Evolutionary conservation across 1,284 basidiomycete genomes (phyloP).

Genomic region (Sanguinoderma infundibulare): DNA sequence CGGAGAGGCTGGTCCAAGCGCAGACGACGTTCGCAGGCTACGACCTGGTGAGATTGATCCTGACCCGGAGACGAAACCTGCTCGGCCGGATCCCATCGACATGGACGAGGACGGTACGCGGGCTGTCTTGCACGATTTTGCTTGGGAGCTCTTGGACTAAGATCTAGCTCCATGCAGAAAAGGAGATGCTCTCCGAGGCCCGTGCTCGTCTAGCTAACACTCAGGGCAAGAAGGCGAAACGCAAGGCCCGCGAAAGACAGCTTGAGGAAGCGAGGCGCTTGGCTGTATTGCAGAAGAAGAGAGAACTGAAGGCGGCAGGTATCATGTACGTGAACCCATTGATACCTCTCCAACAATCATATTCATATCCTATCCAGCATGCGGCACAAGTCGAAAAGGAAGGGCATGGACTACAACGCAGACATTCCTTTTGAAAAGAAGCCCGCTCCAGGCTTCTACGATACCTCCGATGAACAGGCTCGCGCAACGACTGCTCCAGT

Average conservation of each 20-base stretch:
- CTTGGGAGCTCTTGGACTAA: background rate
- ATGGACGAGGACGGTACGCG: conserved; percentile 96
- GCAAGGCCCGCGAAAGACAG: conserved; percentile 96
- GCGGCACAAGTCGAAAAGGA: conserved; percentile 91
- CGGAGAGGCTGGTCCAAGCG: conserved; percentile 83
- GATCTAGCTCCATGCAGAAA: conserved; percentile 61
- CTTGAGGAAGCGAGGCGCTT: conserved; percentile 94
- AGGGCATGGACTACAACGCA: conserved; percentile 98
- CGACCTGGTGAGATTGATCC: conserved; percentile 98
- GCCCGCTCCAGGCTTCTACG: conserved; percentile 95
- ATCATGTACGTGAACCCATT: conserved; percentile 77
- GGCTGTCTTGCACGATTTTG: background rate
- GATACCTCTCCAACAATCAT: conserved; percentile 23
- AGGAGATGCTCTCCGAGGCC: conserved; percentile 99
- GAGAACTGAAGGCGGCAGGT: conserved; percentile 97
- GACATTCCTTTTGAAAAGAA: conserved; percentile 99
- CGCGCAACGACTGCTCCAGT: conserved; percentile 88
- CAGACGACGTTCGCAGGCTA: conserved; percentile 88
- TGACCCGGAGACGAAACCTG: conserved; percentile 98
- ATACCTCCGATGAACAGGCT: conserved; percentile 94
- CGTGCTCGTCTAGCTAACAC: conserved; percentile 98
- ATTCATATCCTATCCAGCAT: conserved; percentile 47
- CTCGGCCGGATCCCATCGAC: conserved; percentile 97
- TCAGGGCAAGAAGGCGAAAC: conserved; percentile 99
- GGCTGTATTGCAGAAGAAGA: conserved; percentile 96